phyloP scores from a whole-genome alignment of 2,329 filamentous ascomycete genomes.

The Trichoderma semiorbis region DNA sequence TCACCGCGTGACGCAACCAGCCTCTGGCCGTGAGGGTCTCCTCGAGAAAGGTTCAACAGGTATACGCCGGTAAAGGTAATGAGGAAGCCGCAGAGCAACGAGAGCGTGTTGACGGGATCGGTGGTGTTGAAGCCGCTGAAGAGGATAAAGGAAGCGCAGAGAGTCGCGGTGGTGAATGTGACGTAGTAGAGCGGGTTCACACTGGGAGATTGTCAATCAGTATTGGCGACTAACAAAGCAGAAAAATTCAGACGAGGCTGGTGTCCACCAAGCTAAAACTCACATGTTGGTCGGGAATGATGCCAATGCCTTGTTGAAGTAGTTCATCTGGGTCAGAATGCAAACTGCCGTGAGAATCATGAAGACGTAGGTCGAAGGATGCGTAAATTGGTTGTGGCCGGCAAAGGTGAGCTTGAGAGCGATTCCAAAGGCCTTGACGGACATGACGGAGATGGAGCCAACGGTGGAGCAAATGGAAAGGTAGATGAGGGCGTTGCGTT shows the following conservation, averaged over 20 bases:
- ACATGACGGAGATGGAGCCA: conserved; percentile 97
- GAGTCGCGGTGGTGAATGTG: conserved; percentile 91
- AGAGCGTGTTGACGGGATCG: conserved; percentile 86
- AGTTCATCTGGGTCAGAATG: conserved; percentile 99
- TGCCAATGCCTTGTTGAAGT: conserved; percentile 97
- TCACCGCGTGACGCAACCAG: conserved; percentile 59
- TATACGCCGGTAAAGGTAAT: conserved; percentile 95
- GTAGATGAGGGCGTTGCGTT: conserved; percentile 93
- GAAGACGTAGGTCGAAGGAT: conserved; percentile 96
- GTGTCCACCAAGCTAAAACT: conserved; percentile 35
- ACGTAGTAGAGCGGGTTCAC: conserved; percentile 98
- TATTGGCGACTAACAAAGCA: neutral
- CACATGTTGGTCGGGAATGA: conserved; percentile 98
- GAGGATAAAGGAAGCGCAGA: conserved; percentile 92
- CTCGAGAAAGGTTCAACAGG: conserved; percentile 89
- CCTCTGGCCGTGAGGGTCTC: conserved; percentile 77
- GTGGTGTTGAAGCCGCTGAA: conserved; percentile 96
- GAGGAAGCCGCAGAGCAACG: conserved; percentile 86
- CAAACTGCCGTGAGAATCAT: conserved; percentile 89
- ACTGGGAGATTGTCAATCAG: conserved; percentile 45
- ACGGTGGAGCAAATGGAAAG: conserved; percentile 97
- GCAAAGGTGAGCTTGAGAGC: conserved; percentile 91
- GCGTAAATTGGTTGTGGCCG: conserved; percentile 91
- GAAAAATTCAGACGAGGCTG: neutral
- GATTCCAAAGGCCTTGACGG: conserved; percentile 97